Base-by-base conservation (phyloP, 2,329 filamentous ascomycete genomes). In the Tolypocladium inflatum region DNA sequence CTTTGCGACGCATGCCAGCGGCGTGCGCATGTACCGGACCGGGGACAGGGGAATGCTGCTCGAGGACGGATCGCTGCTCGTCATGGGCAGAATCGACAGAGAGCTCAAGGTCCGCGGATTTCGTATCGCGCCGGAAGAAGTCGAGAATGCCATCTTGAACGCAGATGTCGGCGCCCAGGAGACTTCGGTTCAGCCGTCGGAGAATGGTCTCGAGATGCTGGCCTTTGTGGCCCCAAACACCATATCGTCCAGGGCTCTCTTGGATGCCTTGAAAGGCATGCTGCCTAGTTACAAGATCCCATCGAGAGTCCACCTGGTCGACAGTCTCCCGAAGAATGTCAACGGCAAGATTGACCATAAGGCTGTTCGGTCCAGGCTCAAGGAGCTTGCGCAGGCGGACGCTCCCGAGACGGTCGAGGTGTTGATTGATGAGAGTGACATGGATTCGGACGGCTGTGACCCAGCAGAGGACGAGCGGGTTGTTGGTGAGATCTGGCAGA, bases 71-170 rank as follows among this genome's bases (percentile, higher is more conserved):
- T 52, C 39, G n/a, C 11, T 63, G 8, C 38, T 58, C 17, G 33
- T 61, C 52, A 41, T 59, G 54, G 60, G 60, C 26, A 55, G 62
- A 26, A 59, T 63, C 21, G 62, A 62, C 54, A 54, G 56, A 15
- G 56, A 63, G 55, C 19, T 62, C 53, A 63, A 62, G 58, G 50
- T 63, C 10, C 59, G 62, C 13, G 62, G 62, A 1, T 59, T 60
- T 30, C 58, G 62, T 13, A 59, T 63, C 48, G 62, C 61, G 7
- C 57, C 60, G 9, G 57, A 59, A 38, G 62, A 63, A 30, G 54
- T 63, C 30, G 62, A 63, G 43, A 57, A 55, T 37, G 54, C 52
- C 15, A 57, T 63, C 23, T 19, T 61, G 17, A 41, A 51, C 17
- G 41, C 58, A 2, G 50, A 52, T 4, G 26, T 30, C 0, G 56